Percentiles rank a stretch among this genome's conserved stretches.
Conservation (phyloP, 148 eudicot species). For the Rhododendron molle region DNA sequence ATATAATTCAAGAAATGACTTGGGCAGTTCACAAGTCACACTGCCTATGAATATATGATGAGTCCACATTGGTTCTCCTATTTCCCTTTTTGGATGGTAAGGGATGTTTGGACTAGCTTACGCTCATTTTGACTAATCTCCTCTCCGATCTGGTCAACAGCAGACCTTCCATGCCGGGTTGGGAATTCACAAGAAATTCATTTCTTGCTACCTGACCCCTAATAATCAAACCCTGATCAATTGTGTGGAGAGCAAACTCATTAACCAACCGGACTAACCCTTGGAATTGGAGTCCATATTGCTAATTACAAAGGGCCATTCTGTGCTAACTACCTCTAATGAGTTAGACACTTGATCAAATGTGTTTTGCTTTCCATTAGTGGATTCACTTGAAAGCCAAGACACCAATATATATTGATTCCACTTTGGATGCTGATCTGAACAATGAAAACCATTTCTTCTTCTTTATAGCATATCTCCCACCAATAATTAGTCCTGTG, state of each 20-base stretch:
- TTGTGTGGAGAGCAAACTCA: background rate
- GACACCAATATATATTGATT: constrained; percentile 1
- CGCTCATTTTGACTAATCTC: background rate
- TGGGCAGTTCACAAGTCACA: constrained; percentile 13
- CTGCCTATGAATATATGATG: too few species aligned
- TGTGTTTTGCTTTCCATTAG: background rate
- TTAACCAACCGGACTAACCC: background rate
- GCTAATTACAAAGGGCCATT: background rate
- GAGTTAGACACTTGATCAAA: background rate
- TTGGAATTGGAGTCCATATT: background rate
- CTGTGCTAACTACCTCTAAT: background rate
- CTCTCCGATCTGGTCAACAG: too few species aligned
- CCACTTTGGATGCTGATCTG: background rate
- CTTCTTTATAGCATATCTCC: background rate
- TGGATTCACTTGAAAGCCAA: constrained; percentile 14
- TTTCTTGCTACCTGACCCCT: too few species aligned
- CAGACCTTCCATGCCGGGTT: too few species aligned
- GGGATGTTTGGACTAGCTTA: too few species aligned
- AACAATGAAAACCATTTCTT: background rate
- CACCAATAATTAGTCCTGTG: background rate
- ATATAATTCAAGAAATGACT: background rate
- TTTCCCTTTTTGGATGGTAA: too few species aligned
- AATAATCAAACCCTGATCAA: too few species aligned
- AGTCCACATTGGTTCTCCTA: too few species aligned
- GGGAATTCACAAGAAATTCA: too few species aligned